Percentiles rank a stretch among this genome's conserved stretches.
phyloP scores from a whole-genome alignment of 2,329 filamentous ascomycete species.

The Penicillium sp. region DNA sequence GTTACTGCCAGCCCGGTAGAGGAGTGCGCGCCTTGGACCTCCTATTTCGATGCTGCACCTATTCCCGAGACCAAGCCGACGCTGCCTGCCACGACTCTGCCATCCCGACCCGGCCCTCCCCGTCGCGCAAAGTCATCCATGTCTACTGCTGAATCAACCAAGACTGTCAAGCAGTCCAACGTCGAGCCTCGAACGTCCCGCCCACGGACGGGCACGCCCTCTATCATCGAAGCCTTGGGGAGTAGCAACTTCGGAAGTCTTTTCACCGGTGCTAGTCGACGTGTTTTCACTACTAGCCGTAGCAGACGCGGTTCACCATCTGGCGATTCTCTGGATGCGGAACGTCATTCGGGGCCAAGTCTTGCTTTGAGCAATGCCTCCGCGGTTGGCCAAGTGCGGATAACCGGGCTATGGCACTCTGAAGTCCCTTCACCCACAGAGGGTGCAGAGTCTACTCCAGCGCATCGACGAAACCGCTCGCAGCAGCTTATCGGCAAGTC shows the following conservation, averaged over 20 bases:
- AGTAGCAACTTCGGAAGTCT: constrained; percentile 40
- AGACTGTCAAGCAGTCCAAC: constrained; percentile 44
- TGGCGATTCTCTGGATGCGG: constrained; percentile 39
- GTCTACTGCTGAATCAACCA: constrained; percentile 50
- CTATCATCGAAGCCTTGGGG: constrained; percentile 33
- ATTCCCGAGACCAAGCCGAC: constrained; percentile 14
- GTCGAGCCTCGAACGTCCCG: constrained; percentile 25
- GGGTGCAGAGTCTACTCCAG: constrained; percentile 14
- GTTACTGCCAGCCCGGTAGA: constrained; percentile 68
- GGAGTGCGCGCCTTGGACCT: constrained; percentile 29
- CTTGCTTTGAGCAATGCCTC: constrained; percentile 48
- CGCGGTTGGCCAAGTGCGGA: constrained; percentile 46
- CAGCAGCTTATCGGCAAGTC: constrained; percentile 36
- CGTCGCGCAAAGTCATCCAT: constrained; percentile 45
- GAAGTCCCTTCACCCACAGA: constrained; percentile 18
- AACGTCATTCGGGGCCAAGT: constrained; percentile 44
- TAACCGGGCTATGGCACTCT: constrained; percentile 38
- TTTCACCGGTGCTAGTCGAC: constrained; percentile 43
- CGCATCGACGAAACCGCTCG: constrained; percentile 40
- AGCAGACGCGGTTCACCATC: constrained; percentile 37
- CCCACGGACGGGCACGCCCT: constrained; percentile 29
- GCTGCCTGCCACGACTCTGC: constrained; percentile 24
- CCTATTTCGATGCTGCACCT: constrained; percentile 39
- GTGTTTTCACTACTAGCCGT: constrained; percentile 38
- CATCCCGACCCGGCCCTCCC: constrained; percentile 40